Evolutionary conservation across 371 early-diverging fungal genomes (phyloP), one percentile per base, ranked within the genome.

Genomic region (Pancytospora epiphaga): DNA sequence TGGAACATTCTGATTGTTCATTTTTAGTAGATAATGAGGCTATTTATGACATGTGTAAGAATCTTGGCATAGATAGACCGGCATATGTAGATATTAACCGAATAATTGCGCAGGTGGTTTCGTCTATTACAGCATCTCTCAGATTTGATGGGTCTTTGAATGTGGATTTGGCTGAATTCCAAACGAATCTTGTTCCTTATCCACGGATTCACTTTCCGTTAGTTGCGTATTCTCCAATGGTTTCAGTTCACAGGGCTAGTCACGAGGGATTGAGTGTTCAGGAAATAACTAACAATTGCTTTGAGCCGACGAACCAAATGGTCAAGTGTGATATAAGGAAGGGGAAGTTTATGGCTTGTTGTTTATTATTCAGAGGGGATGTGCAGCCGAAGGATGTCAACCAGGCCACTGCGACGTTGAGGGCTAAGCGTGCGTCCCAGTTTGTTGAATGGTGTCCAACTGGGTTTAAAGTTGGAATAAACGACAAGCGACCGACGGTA

Each of bases 381-480:
- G 90, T 82, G 19, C 76, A 79, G 19, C 85, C 87, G 69, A 86
- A 87, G 80, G 92, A 92, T 79, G 91, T 89, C 81, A 90, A 88
- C 82, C 85, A 85, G 63, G 87, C 91, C 72, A 88, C 89, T 72
- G 85, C 88, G 69, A 84, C 86, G 82, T 86, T 90, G 84, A 90
- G 89, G 86, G 58, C 70, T 6, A 70, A 70, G 39, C 18, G 29
- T 32, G 87, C 87, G 80, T 88, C 88, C 85, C 90, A 90, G 81
- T 92, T 94, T 80, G 94, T 94, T 71, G 92, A 92, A 82, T 94
- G 94, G 94, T 92, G 92, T 83, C 92, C 93, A 27, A 92, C 93
- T 52, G 93, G 93, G 78, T 92, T 92, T 87, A 92, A 94, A 86
- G 89, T 92, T 61, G 93, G 93, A 73, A 92, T 94, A 81, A 92